Base-by-base conservation (phyloP, 352 stramenopile genomes). In the Pythium angustatum region DNA sequence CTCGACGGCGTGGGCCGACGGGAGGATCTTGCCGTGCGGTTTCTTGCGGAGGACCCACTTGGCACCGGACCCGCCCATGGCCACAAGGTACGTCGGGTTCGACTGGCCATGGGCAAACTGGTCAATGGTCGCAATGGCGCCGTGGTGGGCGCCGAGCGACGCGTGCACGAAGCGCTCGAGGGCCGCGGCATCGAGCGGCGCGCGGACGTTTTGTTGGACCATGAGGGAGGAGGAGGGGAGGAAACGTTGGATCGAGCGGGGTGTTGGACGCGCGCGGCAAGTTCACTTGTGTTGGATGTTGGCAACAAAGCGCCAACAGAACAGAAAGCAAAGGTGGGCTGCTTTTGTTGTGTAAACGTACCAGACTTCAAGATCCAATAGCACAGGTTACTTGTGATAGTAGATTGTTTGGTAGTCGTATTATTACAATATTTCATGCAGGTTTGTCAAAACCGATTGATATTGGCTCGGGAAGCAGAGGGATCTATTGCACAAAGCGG, bases 41-140 rank as follows among this genome's bases (percentile, higher is more conserved):
- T 96, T 91, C 76, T 94, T 94, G 34, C 87, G 85, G 47, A 96
- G 71, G 58, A 96, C 87, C 73, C 80, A 89, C 67, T 87, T 73
- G 36, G 73, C 72, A 28, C 76, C 75, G 19, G 73, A 85, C 50
- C 64, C 36, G 24, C 45, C 62, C 79, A 91, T 91, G 5, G 58
- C 78, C 51, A 96, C 56, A 28, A 93, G 73, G 71, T 94, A 96
- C 61, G 88, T 96, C 36, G 88, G 88, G 71, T 96, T 96, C 12
- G 81, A 93, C 66, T 96, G 88, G 7, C 88, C 88, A 50, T 96
- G 81, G 57, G 83, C 68, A 66, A 96, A 96, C 73, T 96, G 85
- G 48, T 75, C 52, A 50, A 96, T 83, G 57, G 79, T 73, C 33
- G 66, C 71, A 53, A 91, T 76, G 30, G 75, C 27, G 30, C 81